phyloP scores from a whole-genome alignment of 768 basidiomycete genomes.

The Tricholoma terreum region DNA sequence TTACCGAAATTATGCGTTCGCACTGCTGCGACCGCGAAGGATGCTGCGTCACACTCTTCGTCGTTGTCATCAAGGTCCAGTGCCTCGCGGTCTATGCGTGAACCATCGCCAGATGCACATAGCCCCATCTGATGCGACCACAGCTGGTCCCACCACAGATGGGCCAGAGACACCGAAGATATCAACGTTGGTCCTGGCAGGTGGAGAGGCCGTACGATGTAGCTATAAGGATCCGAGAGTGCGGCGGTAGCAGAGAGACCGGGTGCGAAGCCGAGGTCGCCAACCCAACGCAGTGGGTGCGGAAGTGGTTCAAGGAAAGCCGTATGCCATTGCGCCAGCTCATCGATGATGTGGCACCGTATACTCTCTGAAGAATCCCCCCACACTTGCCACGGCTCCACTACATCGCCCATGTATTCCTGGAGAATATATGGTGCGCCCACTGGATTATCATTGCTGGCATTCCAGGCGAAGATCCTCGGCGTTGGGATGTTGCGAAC shows the following conservation, averaged over 20 bases:
- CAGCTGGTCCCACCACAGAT: background rate
- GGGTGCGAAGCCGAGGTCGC: background rate
- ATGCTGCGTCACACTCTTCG: too few relatives aligned
- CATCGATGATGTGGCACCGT: background rate
- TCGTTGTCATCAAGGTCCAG: background rate
- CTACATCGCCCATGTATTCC: background rate
- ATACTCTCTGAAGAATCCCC: background rate
- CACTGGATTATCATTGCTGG: background rate
- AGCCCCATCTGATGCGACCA: background rate
- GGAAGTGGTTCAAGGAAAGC: background rate
- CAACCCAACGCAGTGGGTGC: background rate
- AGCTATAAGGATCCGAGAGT: background rate
- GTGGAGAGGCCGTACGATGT: background rate
- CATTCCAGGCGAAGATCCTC: background rate
- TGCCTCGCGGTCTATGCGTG: background rate
- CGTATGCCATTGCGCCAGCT: background rate
- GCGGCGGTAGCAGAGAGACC: background rate
- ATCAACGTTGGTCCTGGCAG: background rate
- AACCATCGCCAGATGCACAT: background rate
- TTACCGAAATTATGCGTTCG: background rate
- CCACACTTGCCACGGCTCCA: background rate
- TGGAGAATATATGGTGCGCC: background rate
- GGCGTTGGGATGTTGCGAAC: background rate
- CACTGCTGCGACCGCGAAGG: too few relatives aligned
- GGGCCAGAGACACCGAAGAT: background rate